Conservation (phyloP, 139 green algal species). For the Chlamydomonas schloesseri region DNA sequence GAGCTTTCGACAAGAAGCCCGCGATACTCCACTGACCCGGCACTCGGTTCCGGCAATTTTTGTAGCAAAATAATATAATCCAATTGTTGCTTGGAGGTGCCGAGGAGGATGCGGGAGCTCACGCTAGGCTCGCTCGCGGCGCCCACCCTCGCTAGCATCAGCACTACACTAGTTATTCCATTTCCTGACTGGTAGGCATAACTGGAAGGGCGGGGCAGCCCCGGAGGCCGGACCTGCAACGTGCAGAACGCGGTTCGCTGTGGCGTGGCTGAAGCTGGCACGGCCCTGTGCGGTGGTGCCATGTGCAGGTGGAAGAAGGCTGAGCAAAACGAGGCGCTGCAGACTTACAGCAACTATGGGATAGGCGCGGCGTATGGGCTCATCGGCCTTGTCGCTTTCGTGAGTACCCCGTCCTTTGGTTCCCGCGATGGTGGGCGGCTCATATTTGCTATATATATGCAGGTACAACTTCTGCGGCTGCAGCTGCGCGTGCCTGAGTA, state of each 20-base stretch:
- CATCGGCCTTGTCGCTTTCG: constrained; percentile 75
- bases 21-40: too few species aligned
- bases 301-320: constrained; percentile 66
- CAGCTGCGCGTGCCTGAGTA: constrained; percentile 96
- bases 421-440: not conserved
- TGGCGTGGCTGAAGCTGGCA: too few species aligned
- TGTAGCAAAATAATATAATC: too few species aligned
- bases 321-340: constrained; percentile 55
- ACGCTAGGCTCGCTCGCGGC: not conserved
- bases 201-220: too few species aligned
- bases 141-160: not conserved
- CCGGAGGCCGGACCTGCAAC: too few species aligned
- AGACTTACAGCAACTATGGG: constrained; percentile 67
- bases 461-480: constrained; percentile 91
- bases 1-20: too few species aligned
- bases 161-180: constrained; percentile 1
- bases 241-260: too few species aligned
- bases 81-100: too few species aligned
- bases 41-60: too few species aligned
- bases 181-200: constrained; percentile 17
- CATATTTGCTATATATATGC: not conserved
- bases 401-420: constrained; percentile 41
- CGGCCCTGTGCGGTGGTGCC: not conserved
- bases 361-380: constrained; percentile 75
- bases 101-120: not conserved